Conservation (phyloP, 2,329 filamentous ascomycete species). For the Lecanosticta acicola region DNA sequence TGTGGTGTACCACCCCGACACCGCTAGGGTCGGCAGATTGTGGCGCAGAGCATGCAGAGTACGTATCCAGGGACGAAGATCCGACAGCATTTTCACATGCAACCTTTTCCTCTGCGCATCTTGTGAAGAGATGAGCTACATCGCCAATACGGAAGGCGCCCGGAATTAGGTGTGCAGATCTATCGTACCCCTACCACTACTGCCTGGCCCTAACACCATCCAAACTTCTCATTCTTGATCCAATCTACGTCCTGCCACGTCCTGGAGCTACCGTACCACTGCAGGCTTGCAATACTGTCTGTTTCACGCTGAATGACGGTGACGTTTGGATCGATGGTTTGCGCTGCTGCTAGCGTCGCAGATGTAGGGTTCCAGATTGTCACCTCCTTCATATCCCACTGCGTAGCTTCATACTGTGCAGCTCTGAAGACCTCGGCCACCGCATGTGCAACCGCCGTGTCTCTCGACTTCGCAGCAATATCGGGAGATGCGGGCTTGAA, state of each 20-base stretch:
- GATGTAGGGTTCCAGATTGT: conserved; percentile 78
- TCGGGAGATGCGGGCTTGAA: conserved; percentile 22
- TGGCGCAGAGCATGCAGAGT: no score
- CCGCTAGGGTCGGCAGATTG: no score
- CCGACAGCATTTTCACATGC: no score
- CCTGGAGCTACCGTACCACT: conserved; percentile 58
- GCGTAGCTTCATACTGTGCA: conserved; percentile 63
- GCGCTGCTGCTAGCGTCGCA: conserved; percentile 39
- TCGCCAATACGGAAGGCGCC: not conserved
- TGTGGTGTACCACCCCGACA: no score
- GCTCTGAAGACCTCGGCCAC: conserved; percentile 60
- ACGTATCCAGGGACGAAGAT: no score
- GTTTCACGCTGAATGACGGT: conserved; percentile 54
- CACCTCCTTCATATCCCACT: conserved; percentile 65
- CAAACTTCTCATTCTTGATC: conserved; percentile 72
- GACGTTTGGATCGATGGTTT: conserved; percentile 42
- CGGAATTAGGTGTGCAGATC: conserved; percentile 5
- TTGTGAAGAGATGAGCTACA: not conserved
- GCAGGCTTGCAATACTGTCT: conserved; percentile 65
- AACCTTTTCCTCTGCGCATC: no score
- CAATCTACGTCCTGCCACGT: conserved; percentile 56
- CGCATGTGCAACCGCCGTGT: conserved; percentile 38
- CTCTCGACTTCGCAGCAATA: conserved; percentile 14
- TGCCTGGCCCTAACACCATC: conserved; percentile 65
- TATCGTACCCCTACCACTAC: no score